Evolutionary conservation across 208 protist species (phyloP), one percentile per base, ranked within the genome.

Genomic region (Leishmania turanica): DNA sequence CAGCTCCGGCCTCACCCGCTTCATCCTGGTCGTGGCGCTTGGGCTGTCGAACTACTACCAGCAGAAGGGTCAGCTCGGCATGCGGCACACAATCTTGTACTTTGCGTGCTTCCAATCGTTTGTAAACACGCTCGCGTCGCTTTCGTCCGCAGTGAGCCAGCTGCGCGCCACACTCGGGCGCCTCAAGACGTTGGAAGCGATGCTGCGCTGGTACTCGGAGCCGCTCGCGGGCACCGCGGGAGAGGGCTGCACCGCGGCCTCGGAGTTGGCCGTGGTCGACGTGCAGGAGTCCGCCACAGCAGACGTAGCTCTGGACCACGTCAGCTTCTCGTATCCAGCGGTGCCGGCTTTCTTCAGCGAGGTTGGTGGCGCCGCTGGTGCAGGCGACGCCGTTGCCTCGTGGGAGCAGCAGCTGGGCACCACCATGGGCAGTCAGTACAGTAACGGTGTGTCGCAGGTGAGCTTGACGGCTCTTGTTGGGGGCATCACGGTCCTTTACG

Each of bases 11-110:
- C 69, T 88, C 51, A 93, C 86, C 9, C 90, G 83, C 17, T 84
- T 95, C 53, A 89, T 96, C 56, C 90, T 95, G 77, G 90, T 96
- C 17, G 75, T 92, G 40, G 84, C 94, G 24, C 84, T 96, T 7
- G 90, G 89, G 0, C 76, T 93, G 58, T 92, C 78, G 78, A 95
- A 91, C 72, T 83, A 87, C 42, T 87, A 84, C 31, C 86, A 91
- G 79, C 85, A 85, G 69, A 81, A 80, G 11, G 91, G 91, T 13
- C 84, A 90, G 34, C 78, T 96, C 15, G 81, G 78, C 42, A 81
- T 95, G 72, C 84, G 85, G 27, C 89, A 95, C 78, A 93, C 95
- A 31, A 90, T 82, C 49, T 79, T 95, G 75, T 97, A 93, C 81
- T 95, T 94, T 78, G 80, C 95, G 40, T 90, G 92, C 62, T 82